Evolutionary conservation across 371 early-diverging fungal species (phyloP), one percentile per base, ranked within the genome.

Genomic region (Mortierella sp.): DNA sequence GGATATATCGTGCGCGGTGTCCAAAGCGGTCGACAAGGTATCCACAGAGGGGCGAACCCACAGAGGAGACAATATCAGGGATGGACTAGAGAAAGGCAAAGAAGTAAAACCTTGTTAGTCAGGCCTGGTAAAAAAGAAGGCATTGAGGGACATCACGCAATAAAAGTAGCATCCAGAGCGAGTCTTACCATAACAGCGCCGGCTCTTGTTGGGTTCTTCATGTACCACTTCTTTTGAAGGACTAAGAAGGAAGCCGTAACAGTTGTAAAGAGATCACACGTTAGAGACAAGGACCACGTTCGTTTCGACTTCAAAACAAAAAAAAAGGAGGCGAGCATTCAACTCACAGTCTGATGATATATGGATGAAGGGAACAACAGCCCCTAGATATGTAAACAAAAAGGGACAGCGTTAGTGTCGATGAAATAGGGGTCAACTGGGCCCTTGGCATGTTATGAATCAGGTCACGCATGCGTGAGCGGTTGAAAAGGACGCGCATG

Each of bases 11-110:
- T 10, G 80, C 82, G 5, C 92, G 86, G 65, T 87, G 74, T 11
- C 91, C 91, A 71, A 80, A 77, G 6, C 79, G 74, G 66, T 92
- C 93, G 6, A 91, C 74, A n/a, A 90, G 70, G 11, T 88, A 80
- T 5, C 93, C 93, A 47, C 86, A 79, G 2, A 91, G 37, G 0
- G 93, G 93, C 0, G 91, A 89, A 1, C 90, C 90, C 22, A 91
- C 64, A 0, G 91, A 89, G 16, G 91, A 89, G 19, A 92, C 81
- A 10, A 86, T 68, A 69, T 92, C 92, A 1, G 93, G 92, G 37
- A 92, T 87, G 1, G 86, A 86, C 79, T 86, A 55, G 5, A 64
- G 19, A 24, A 47, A 45, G 39, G 34, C 22, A 39, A 31, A 34
- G 43, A 45, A 34, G 13, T 53, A 44, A 41, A 9, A 16, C 2